Base-by-base conservation (phyloP, 345 rosid genomes). In the Cardamine chenopodiifolia region DNA sequence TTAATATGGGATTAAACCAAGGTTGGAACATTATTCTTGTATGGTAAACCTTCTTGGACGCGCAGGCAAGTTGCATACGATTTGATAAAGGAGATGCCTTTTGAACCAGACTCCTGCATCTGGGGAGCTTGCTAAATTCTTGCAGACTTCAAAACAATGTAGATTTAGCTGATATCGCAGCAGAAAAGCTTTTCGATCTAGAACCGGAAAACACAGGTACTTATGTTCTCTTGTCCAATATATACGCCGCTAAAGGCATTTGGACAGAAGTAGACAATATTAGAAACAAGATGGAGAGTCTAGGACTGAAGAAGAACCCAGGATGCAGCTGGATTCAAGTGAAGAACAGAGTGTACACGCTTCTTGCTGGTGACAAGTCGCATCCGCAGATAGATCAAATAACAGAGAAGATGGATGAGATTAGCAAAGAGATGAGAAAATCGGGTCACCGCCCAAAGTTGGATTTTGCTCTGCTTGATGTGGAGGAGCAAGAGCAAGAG, bases 71-170 rank as follows among this genome's bases (percentile, higher is more conserved):
- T 77, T 87, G 39, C 97, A 7, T 85, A 79, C 79, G 64, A 77
- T 39, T 74, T 87, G 80, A 80, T 91, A 78, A 76, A 78, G 69
- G 74, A 83, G 65, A 88, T 90, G 84, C 91, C 95, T 11, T 72
- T 77, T 15, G 77, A 87, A 59, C 91, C 95, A 53, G 78, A 83
- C 68, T 86, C 85, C 37, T 85, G 91, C 49, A 78, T 90, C 53
- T 92, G 96, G 97, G 97, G 97, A 64, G 85, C 97, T 76, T 92
- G 71, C 87, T 90, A 42, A 87, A 86, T 77, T 87, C 92, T 44
- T 92, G 97, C 59, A 83, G 82, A 13, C 76, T 83, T 72, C 77
- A 83, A 17, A 81, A 83, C 44, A 72, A 81, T 53, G 66, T 80
- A 35, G 54, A 72, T 1, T 40, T 78, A 59, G 86, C 72, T n/a